Percentiles rank a stretch among this genome's conserved stretches.
Conservation (phyloP, 371 early-diverging fungal species). For the Zopfochytrium polystomum region DNA sequence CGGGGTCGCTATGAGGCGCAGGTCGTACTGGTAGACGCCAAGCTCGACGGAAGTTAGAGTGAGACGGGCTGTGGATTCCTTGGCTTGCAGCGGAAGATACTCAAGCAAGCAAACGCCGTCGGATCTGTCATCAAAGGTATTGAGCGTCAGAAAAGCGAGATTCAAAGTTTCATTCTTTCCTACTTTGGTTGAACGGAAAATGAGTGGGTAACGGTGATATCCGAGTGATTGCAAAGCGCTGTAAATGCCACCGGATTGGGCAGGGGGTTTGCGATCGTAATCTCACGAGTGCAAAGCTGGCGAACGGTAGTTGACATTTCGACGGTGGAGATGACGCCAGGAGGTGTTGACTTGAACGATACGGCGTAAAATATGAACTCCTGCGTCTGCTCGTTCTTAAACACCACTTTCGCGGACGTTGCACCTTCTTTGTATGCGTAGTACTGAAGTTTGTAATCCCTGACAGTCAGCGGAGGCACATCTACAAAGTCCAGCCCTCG, state of each 20-base stretch:
- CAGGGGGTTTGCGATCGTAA: constrained; percentile 48
- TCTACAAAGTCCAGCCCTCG: constrained; percentile 55
- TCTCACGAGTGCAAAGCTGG: constrained; percentile 31
- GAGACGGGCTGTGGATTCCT: constrained; percentile 39
- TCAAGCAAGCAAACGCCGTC: constrained; percentile 39
- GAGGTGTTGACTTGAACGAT: constrained; percentile 48
- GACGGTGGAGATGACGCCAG: constrained; percentile 45
- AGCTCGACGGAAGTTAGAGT: constrained; percentile 43
- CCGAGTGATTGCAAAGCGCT: constrained; percentile 41
- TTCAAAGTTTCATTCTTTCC: constrained; percentile 16
- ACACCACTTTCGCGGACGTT: constrained; percentile 44
- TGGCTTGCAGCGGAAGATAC: constrained; percentile 49
- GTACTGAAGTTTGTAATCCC: constrained; percentile 52
- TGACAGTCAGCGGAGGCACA: constrained; percentile 40
- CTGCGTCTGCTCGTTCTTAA: constrained; percentile 53
- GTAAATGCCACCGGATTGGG: constrained; percentile 40
- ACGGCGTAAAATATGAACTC: constrained; percentile 49
- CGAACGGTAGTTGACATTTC: constrained; percentile 47
- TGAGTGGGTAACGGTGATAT: constrained; percentile 42
- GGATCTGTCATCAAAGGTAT: constrained; percentile 34
- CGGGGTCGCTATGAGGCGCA: constrained; percentile 35
- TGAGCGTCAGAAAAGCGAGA: background rate
- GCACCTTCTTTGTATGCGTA: constrained; percentile 55
- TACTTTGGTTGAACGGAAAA: constrained; percentile 47
- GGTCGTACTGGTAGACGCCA: constrained; percentile 52